Evolutionary conservation across 2,329 filamentous ascomycete genomes (phyloP).

Genomic region (Pleomassaria siparia): DNA sequence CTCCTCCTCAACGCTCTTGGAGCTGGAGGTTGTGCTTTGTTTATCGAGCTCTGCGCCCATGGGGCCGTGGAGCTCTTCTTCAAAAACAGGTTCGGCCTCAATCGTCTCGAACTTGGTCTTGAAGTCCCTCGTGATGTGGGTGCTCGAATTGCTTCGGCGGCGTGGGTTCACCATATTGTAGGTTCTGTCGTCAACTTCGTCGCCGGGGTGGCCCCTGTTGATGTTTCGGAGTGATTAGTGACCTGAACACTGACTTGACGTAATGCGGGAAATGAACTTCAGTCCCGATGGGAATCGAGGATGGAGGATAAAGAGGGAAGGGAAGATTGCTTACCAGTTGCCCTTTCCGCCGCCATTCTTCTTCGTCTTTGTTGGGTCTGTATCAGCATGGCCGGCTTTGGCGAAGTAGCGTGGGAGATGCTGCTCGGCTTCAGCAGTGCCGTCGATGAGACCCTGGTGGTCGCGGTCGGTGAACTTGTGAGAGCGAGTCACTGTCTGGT

Average conservation of each 20-base stretch:
- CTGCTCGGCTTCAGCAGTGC: slow-evolving; percentile 68
- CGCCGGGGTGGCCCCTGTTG: slow-evolving; percentile 76
- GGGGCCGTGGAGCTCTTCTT: slow-evolving; percentile 78
- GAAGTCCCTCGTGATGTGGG: slow-evolving; percentile 71
- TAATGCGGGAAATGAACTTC: slow-evolving; percentile 7
- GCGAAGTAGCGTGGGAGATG: slow-evolving; percentile 89
- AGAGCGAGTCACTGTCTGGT: slow-evolving; percentile 82
- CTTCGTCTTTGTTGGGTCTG: slow-evolving; percentile 91
- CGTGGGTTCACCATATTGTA: slow-evolving; percentile 85
- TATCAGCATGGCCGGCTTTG: slow-evolving; percentile 78
- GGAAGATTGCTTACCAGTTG: slow-evolving; percentile 73
- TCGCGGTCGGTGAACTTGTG: slow-evolving; percentile 95
- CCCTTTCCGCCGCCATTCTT: slow-evolving; percentile 92
- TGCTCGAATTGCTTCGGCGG: slow-evolving; percentile 90
- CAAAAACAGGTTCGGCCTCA: slow-evolving; percentile 88
- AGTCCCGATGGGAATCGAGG: background rate
- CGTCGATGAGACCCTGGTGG: slow-evolving; percentile 77
- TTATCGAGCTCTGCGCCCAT: slow-evolving; percentile 58
- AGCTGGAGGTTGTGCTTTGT: slow-evolving; percentile 55
- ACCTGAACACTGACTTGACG: slow-evolving; percentile 8
- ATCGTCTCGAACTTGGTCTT: slow-evolving; percentile 96
- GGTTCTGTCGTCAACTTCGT: slow-evolving; percentile 79
- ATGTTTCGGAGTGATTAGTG: slow-evolving; percentile 17
- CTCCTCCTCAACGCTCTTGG: slow-evolving; percentile 62
- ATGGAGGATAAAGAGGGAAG: slow-evolving; percentile 4